Evolutionary conservation across 225 moss, liverwort and hornwort genomes (phyloP).

Genomic region (Pseudisothecium myosuroides): DNA sequence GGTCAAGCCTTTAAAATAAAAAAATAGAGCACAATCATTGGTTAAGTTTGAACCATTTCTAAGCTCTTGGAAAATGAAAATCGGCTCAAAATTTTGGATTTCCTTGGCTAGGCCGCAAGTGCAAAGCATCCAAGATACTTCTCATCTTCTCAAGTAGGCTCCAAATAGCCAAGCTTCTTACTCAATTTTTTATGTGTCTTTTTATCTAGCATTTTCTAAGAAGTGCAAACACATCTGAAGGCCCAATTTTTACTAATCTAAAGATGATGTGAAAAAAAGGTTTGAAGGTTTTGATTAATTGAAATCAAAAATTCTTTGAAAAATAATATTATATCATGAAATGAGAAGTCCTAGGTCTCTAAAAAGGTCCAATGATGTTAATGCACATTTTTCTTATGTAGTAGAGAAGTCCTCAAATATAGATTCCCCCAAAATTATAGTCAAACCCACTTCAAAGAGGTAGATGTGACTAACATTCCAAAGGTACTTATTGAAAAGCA

Average conservation of each 20-base stretch:
- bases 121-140: not conserved
- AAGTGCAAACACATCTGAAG: not conserved
- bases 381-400: accelerated
- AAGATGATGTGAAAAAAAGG: not conserved
- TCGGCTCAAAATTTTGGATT: not conserved
- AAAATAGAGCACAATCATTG: not conserved
- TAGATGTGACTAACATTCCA: not conserved
- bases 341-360: not conserved
- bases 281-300: not conserved
- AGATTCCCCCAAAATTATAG: too few species aligned
- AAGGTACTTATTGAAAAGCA: too few species aligned
- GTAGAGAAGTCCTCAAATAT: not conserved
- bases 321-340: not conserved
- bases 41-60: too few species aligned
- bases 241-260: accelerated
- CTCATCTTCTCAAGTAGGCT: not conserved
- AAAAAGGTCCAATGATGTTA: not conserved
- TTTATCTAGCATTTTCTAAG: not conserved
- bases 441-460: not conserved
- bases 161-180: not conserved
- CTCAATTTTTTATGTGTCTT: not conserved
- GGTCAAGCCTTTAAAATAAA: not conserved
- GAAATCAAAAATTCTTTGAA: not conserved
- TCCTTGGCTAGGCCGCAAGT: accelerated
- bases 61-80: not conserved